Evolutionary conservation across 768 basidiomycete genomes (phyloP), one percentile per base, ranked within the genome.

Genomic region (Suillus placidus): DNA sequence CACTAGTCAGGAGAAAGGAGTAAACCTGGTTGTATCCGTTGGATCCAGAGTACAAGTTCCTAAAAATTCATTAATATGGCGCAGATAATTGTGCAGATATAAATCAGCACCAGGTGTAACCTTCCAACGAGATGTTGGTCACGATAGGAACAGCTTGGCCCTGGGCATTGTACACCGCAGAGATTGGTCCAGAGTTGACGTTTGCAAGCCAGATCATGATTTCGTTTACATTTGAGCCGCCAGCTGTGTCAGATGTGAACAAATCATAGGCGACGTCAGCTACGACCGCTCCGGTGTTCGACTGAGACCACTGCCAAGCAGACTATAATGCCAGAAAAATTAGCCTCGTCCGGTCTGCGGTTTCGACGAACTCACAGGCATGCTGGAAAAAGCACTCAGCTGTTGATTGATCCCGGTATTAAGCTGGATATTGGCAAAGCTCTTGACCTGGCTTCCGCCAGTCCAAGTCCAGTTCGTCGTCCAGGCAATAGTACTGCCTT

Each of bases 141-240:
- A 78, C 82, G 30, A 84, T 76, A 40, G 88, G 81, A 26, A 78
- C 70, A 1, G 87, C 80, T 4, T 80, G 74, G 5, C 88, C 88
- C 18, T 76, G 61, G 0, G 80, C 73, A 71, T 76, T 76, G 72
- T 87, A 89, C 0, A 68, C 37, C 32, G 78, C 76, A n/a, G 86
- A 85, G 66, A 89, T 88, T 2, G 89, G 89, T 2, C 82, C 82
- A 6, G 87, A 83, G 67, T 84, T 84, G 78, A 74, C 81, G 69
- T 84, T 86, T 1, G 80, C 87, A 14, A 89, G 81, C 89, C 88
- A 89, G 65, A 90, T 76, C 88, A 90, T 90, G 69, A 89, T 80
- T 67, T 84, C 83, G 66, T 78, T 70, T 26, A 67, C 64, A 63
- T 81, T 81, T 42, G 80, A 73, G 35, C 88, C 88, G 2, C 83